Conservation (phyloP, 768 basidiomycete genomes). For the Serendipita sp. region DNA sequence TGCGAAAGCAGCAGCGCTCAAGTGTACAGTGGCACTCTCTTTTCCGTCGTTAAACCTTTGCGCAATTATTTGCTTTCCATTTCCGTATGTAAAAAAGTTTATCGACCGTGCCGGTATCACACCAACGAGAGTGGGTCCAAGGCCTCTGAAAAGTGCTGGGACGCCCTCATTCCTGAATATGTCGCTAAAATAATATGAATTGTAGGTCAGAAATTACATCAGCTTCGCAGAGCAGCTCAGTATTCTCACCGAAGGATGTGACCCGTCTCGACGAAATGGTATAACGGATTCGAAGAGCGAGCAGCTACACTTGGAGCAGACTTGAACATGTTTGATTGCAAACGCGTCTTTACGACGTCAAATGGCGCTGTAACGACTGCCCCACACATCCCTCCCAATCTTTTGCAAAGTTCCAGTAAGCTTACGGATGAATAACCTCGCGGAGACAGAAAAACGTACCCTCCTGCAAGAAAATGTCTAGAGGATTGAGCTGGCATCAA, state of each 20-base stretch:
- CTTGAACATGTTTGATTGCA: conserved; percentile 79
- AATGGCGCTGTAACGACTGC: conserved; percentile 94
- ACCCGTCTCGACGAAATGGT: conserved; percentile 89
- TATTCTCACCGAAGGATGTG: conserved; percentile 62
- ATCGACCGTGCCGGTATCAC: conserved; percentile 92
- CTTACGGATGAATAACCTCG: neutral
- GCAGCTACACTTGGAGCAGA: conserved; percentile 20
- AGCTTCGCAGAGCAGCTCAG: too few relatives aligned
- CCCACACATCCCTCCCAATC: conserved; percentile 93
- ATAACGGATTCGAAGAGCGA: conserved; percentile 43
- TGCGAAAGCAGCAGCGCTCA: conserved; percentile 69
- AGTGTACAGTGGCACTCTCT: conserved; percentile 77
- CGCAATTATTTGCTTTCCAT: conserved; percentile 85
- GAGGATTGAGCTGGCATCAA: conserved; percentile 57
- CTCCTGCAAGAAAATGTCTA: conserved; percentile 75
- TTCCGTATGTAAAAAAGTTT: conserved; percentile 96
- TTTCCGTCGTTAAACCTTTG: conserved; percentile 57
- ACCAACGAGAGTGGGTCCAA: conserved; percentile 87
- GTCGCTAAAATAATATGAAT: conserved; percentile 32
- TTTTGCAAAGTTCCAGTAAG: conserved; percentile 20
- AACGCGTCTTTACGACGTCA: conserved; percentile 93
- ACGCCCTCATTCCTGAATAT: conserved; percentile 83
- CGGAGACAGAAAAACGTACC: conserved; percentile 32
- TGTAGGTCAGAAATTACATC: neutral
- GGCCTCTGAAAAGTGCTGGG: conserved; percentile 80